These are phyloP conservation scores for Datisca glomerata DNA, from an alignment of 306 rosid genomes.

Conservation along the genomic window DNA sequence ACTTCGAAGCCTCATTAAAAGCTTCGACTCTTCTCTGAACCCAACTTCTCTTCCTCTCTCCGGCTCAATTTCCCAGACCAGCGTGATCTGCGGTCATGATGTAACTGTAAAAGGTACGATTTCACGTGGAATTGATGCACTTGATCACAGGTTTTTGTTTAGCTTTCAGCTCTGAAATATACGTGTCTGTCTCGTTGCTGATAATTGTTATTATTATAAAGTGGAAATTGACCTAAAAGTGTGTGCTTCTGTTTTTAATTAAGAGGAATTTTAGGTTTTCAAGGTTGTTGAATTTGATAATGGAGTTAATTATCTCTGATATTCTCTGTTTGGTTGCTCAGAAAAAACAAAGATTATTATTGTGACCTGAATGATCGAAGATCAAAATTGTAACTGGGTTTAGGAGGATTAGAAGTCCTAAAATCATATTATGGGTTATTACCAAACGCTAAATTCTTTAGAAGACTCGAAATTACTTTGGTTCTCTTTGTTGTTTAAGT, in stretches of 20 bases:
- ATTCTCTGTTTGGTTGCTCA: no score
- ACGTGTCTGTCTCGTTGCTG: not conserved
- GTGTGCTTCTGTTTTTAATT: not conserved
- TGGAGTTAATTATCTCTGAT: no score
- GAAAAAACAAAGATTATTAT: no score
- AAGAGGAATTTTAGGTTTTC: not conserved
- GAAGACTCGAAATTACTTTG: no score
- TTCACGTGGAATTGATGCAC: constrained; percentile 10
- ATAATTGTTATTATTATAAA: not conserved
- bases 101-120: not conserved
- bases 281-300: not conserved
- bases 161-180: constrained; percentile 5
- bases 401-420: no score
- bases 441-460: no score
- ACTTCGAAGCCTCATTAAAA: constrained; percentile 1
- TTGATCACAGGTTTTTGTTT: constrained; percentile 18
- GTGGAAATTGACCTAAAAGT: not conserved
- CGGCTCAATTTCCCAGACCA: constrained; percentile 9
- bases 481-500: no score
- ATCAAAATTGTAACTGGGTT: no score
- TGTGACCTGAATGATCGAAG: no score
- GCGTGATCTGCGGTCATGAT: constrained; percentile 9
- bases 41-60: constrained; percentile 3
- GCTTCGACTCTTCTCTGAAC: not conserved
- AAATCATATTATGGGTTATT: no score